Percentiles rank a stretch among this genome's conserved stretches.
Evolutionary conservation across 2,329 filamentous ascomycete species (phyloP).

Genomic region (Neofusicoccum laricinum): DNA sequence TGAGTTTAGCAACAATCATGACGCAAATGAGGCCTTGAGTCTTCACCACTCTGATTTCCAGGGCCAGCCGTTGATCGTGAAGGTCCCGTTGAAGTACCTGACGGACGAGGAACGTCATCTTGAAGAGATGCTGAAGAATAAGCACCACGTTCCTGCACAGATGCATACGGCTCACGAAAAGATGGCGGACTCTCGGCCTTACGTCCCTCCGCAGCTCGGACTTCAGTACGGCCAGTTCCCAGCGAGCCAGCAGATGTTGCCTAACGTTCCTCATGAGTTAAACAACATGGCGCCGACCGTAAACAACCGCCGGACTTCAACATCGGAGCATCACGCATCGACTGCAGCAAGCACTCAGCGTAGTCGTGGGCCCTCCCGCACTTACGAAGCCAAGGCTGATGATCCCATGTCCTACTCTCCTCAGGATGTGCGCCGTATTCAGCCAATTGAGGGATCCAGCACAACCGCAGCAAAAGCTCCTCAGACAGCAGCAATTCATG

Average conservation of each 20-base stretch:
- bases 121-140: neutral
- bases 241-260: neutral
- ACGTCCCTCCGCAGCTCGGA: neutral
- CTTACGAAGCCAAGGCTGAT: neutral
- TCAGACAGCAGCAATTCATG: neutral
- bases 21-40: neutral
- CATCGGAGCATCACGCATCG: neutral
- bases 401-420: constrained; percentile 4
- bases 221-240: neutral
- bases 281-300: neutral
- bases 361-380: neutral
- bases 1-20: neutral
- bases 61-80: neutral
- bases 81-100: neutral
- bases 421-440: neutral
- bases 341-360: neutral
- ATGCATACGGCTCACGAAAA: no score
- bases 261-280: no score
- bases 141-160: neutral
- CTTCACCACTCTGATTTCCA: neutral
- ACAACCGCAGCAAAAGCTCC: neutral
- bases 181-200: neutral
- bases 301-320: neutral
- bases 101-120: neutral
- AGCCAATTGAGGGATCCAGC: neutral